Conservation (phyloP, 163 green algal genomes). For the Coccomyxa subellipsoidea region DNA sequence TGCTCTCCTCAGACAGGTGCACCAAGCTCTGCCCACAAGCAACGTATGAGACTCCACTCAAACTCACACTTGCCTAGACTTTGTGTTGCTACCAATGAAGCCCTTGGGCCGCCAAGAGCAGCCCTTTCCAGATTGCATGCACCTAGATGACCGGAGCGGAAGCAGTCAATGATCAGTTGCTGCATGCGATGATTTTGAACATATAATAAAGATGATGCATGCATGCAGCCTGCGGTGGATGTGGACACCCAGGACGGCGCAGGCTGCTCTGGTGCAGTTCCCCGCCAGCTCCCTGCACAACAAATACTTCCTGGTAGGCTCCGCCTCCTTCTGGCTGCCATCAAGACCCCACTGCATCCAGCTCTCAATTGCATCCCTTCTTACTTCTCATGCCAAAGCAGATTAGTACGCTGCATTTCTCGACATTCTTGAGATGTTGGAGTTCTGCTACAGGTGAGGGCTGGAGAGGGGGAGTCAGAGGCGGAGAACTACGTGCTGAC, state of each 20-base stretch:
- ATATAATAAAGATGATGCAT: neutral
- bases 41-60: too few species aligned
- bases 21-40: neutral
- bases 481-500: conserved; percentile 41
- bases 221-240: conserved; percentile 10
- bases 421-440: too few species aligned
- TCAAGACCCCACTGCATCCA: neutral
- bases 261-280: conserved; percentile 42
- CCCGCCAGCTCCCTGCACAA: conserved; percentile 43
- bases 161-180: neutral
- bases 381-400: too few species aligned
- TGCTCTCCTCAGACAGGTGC: neutral
- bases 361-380: neutral
- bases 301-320: conserved; percentile 40
- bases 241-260: conserved; percentile 10
- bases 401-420: too few species aligned
- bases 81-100: neutral
- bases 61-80: too few species aligned
- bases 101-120: neutral
- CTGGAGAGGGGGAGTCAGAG: conserved; percentile 50
- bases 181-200: neutral
- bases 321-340: neutral
- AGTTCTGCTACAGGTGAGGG: conserved; percentile 46
- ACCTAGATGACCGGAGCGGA: neutral
- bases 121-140: neutral